Evolutionary conservation across 2,329 filamentous ascomycete species (phyloP).

Genomic region (Verticillium tricorpus): DNA sequence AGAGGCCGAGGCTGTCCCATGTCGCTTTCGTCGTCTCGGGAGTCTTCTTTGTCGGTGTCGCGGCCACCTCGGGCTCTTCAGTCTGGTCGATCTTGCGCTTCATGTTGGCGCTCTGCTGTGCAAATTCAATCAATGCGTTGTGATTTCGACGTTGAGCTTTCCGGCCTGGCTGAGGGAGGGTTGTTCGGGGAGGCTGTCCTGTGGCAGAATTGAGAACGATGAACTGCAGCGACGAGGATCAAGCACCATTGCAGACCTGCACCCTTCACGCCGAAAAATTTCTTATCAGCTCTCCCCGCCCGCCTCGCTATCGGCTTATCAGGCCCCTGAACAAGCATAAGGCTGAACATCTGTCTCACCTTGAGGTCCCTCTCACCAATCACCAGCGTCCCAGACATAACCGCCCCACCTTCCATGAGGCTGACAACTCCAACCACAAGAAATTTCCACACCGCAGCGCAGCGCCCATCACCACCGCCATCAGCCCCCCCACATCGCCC

Average conservation of each 20-base stretch:
- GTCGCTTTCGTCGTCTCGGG: slow-evolving; percentile 36
- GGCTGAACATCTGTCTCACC: not conserved
- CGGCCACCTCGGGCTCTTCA: slow-evolving; percentile 38
- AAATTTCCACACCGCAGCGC: not conserved
- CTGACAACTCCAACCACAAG: not conserved
- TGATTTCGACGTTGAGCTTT: not conserved
- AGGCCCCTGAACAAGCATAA: not conserved
- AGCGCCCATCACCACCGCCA: not conserved
- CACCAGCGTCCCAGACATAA: not conserved
- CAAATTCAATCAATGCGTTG: not conserved
- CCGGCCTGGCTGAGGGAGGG: not conserved
- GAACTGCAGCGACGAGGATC: not conserved
- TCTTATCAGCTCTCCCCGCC: not conserved
- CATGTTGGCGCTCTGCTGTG: slow-evolving; percentile 31
- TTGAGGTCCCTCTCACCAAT: not conserved
- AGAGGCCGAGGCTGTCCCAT: slow-evolving; percentile 76
- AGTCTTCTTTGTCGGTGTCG: slow-evolving; percentile 18
- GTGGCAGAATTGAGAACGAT: not conserved
- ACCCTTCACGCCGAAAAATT: not conserved
- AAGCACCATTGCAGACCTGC: not conserved
- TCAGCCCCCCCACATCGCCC: not conserved
- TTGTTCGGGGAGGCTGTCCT: not conserved
- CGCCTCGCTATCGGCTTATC: not conserved
- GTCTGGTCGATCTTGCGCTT: slow-evolving; percentile 59
- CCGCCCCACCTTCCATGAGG: not conserved